Percentiles rank a stretch among this genome's conserved stretches.
Evolutionary conservation across 2,329 filamentous ascomycete species (phyloP).

Genomic region (Exophiala sideris): DNA sequence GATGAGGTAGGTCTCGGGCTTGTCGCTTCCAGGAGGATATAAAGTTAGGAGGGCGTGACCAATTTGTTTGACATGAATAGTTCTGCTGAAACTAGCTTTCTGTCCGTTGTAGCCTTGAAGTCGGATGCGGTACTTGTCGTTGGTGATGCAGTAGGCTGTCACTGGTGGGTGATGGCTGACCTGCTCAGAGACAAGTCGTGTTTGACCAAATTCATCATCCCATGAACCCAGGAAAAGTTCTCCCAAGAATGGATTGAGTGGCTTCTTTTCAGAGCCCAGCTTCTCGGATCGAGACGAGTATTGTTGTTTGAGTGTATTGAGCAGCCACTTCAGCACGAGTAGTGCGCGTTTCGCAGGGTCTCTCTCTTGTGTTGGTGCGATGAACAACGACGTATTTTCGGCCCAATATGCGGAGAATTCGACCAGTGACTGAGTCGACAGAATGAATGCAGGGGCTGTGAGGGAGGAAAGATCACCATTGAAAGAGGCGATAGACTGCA

Average conservation of each 20-base stretch:
- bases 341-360: slow-evolving; percentile 72
- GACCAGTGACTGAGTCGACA: slow-evolving; percentile 70
- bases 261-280: slow-evolving; percentile 92
- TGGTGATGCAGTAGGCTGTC: slow-evolving; percentile 90
- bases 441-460: slow-evolving; percentile 78
- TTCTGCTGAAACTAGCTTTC: slow-evolving; percentile 89
- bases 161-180: slow-evolving; percentile 91
- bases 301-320: slow-evolving; percentile 81
- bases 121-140: slow-evolving; percentile 73
- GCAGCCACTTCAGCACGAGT: slow-evolving; percentile 85
- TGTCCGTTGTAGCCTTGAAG: slow-evolving; percentile 88
- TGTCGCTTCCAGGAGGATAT: slow-evolving; percentile 50
- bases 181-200: slow-evolving; percentile 87
- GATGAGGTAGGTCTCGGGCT: slow-evolving; percentile 74
- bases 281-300: slow-evolving; percentile 72
- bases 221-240: slow-evolving; percentile 92
- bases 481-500: slow-evolving; percentile 71
- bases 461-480: slow-evolving; percentile 77
- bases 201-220: slow-evolving; percentile 73
- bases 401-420: slow-evolving; percentile 67
- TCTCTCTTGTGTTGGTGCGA: slow-evolving; percentile 69
- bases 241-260: slow-evolving; percentile 90
- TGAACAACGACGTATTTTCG: slow-evolving; percentile 67
- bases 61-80: slow-evolving; percentile 92
- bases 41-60: slow-evolving; percentile 82